Evolutionary conservation across 352 stramenopile genomes (phyloP), one percentile per base, ranked within the genome.

Genomic region (Peronospora tabacina): DNA sequence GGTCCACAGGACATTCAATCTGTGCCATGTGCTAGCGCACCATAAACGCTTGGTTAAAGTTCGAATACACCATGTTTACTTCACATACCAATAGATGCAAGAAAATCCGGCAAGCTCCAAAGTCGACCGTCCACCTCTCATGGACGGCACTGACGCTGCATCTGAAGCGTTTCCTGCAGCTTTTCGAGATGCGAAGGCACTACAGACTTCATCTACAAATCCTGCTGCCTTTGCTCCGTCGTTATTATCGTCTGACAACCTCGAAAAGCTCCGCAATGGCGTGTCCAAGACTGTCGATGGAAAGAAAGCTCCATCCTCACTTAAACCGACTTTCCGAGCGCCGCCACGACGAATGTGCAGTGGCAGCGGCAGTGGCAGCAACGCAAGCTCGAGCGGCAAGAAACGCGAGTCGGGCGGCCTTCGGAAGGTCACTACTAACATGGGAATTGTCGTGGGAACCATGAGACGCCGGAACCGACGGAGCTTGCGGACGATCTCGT

Each of bases 301-400:
- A 0, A 44, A 53, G 19, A 49, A 49, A n/a, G 38, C 42, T 20
- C 46, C 51, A 29, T 32, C 29, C 11, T 57, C 56, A 7, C 34
- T 57, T 9, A 66, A 66, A 13, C 47, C 42, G 12, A 55, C 42
- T 13, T 7, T 33, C 0, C 61, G 57, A 13, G 53, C 19, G 17
- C 69, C 68, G 7, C 70, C 71, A 3, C 60, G 72, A 16, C 59
- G 77, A 35, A 43, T 85, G 43, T 73, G 75, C 19, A 85, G 61
- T 36, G 66, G 63, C 5, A 84, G 70, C 34, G 75, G 77, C 3
- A 79, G 69, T 35, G 53, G 61, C 28, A 75, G 61, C 53, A 83
- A 72, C 46, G 52, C 58, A 17, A 51, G 43, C 26, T 53, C 63
- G 16, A 40, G 45, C 37, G 40, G 43, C 15, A 34, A 52, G n/a